These are phyloP conservation scores for Plasmodium falciparum DNA, from an alignment of 169 alveolate genomes.

Conservation along the genomic window DNA sequence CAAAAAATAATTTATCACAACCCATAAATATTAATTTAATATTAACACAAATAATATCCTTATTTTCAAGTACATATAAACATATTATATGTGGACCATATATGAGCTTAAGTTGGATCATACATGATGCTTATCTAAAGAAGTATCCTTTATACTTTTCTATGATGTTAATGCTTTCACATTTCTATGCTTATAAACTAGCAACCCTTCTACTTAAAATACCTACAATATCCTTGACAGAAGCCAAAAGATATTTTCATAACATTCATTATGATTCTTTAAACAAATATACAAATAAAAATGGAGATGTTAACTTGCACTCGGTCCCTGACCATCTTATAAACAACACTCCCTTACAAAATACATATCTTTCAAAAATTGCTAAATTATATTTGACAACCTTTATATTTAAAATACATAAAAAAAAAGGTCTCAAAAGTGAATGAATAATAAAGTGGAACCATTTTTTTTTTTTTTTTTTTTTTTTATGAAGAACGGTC, in stretches of 20 bases:
- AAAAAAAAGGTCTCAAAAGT: too few species aligned
- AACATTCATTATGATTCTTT: slow-evolving; percentile 13
- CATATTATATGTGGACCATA: slow-evolving; percentile 40
- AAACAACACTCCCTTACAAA: background rate
- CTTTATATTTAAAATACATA: too few species aligned
- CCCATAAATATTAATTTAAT: slow-evolving; percentile 27
- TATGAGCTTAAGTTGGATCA: slow-evolving; percentile 66
- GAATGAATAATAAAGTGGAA: too few species aligned
- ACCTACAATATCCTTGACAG: slow-evolving; percentile 18
- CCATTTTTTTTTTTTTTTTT: too few species aligned
- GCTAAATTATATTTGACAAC: too few species aligned
- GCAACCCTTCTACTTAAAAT: slow-evolving; percentile 25
- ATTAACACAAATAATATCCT: slow-evolving; percentile 19
- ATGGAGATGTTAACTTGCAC: slow-evolving; percentile 13
- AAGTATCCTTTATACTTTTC: slow-evolving; percentile 3
- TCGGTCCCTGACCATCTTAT: background rate
- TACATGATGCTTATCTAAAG: slow-evolving; percentile 8
- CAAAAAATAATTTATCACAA: slow-evolving; percentile 28
- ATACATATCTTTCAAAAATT: slow-evolving; percentile 5
- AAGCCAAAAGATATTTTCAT: slow-evolving; percentile 24
- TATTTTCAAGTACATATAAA: slow-evolving; percentile 18
- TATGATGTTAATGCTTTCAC: slow-evolving; percentile 14
- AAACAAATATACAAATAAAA: background rate
- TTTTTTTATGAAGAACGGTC: too few species aligned
- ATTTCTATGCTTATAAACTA: slow-evolving; percentile 44